phyloP scores from a whole-genome alignment of 228 moss, liverwort and hornwort genomes.

The Sphagnum magellanicum region DNA sequence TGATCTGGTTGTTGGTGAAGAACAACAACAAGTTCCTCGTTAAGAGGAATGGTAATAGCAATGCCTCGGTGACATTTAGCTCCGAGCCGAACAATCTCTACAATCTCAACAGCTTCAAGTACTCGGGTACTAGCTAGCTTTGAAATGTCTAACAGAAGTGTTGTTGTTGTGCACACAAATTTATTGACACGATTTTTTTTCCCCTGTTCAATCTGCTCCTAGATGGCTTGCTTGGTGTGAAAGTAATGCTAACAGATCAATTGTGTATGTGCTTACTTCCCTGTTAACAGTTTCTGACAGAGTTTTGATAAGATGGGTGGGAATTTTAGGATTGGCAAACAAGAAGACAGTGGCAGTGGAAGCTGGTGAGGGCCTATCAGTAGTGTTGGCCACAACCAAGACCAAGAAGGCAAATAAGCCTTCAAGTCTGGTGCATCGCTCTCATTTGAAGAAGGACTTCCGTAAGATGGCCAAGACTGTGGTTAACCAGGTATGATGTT shows the following conservation, averaged over 20 bases:
- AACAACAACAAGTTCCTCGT: constrained; percentile 92
- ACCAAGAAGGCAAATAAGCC: constrained; percentile 41
- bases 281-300: not conserved
- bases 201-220: not conserved
- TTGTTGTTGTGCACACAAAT: not conserved
- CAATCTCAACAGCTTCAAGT: constrained; percentile 91
- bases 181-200: not conserved
- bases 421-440: constrained; percentile 19
- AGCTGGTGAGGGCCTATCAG: constrained; percentile 35
- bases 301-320: not conserved
- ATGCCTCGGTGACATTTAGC: constrained; percentile 87
- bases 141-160: not conserved
- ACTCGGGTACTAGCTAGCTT: constrained; percentile 48
- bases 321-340: constrained; percentile 45
- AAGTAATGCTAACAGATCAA: not conserved
- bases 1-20: constrained; percentile 96
- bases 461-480: constrained; percentile 55
- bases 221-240: not conserved
- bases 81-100: constrained; percentile 92
- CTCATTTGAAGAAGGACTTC: constrained; percentile 52
- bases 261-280: not conserved
- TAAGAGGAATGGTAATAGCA: constrained; percentile 95
- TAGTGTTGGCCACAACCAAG: constrained; percentile 42
- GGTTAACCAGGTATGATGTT: constrained; percentile 34
- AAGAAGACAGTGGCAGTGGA: constrained; percentile 54